Percentiles rank a stretch among this genome's conserved stretches.
Evolutionary conservation across 352 stramenopile genomes (phyloP).

Genomic region (Halophytophthora batemanensis): DNA sequence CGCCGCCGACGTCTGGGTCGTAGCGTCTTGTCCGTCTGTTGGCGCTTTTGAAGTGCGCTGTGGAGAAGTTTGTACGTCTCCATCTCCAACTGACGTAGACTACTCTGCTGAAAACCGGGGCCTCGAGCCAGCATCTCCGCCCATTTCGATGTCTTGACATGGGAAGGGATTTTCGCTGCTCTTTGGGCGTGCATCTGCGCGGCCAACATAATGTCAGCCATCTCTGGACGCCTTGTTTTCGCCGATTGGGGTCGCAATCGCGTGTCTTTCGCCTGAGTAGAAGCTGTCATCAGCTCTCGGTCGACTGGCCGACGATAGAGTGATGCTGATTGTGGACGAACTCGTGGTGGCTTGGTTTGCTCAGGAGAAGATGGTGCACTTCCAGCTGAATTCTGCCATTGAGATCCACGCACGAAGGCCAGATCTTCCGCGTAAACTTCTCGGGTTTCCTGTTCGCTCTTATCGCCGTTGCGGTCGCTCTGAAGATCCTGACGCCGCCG

Average conservation of each 20-base stretch:
- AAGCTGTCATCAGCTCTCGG: not conserved
- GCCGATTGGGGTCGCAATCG: slow-evolving; percentile 32
- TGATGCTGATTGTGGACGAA: slow-evolving; percentile 23
- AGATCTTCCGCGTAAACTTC: slow-evolving; percentile 9
- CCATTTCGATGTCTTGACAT: slow-evolving; percentile 35
- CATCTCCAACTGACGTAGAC: slow-evolving; percentile 27
- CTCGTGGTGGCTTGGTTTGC: not conserved
- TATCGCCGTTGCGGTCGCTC: slow-evolving; percentile 3
- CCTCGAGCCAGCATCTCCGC: slow-evolving; percentile 38
- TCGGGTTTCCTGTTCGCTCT: slow-evolving; percentile 21
- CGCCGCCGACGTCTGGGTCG: slow-evolving; percentile 5
- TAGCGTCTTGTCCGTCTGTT: not conserved
- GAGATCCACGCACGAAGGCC: slow-evolving; percentile 6
- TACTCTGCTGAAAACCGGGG: slow-evolving; percentile 35
- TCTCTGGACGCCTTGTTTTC: slow-evolving; percentile 6
- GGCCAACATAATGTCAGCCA: not conserved
- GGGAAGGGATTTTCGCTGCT: not conserved
- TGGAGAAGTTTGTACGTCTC: slow-evolving; percentile 51
- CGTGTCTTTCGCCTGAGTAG: not conserved
- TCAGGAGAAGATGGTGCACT: not conserved
- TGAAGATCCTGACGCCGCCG: slow-evolving; percentile 13
- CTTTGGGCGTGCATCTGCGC: slow-evolving; percentile 1
- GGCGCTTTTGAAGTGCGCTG: slow-evolving; percentile 22
- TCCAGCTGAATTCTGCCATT: not conserved
- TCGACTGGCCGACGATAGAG: slow-evolving; percentile 3